Conservation (phyloP, 2,329 filamentous ascomycete species). For the Stenocarpella maydis region DNA sequence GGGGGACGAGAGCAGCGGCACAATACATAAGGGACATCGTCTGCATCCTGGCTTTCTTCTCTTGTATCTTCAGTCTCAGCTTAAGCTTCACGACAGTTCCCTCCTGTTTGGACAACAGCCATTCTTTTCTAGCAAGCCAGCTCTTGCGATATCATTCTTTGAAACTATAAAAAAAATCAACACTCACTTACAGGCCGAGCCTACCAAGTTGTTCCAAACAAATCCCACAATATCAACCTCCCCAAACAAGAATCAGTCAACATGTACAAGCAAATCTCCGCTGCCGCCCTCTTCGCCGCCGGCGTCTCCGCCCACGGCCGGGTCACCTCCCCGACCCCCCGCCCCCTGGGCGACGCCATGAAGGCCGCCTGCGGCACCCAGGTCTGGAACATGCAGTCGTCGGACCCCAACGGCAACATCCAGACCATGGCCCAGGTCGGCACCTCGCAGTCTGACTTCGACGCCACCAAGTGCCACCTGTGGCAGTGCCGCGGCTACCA, state of each 20-base stretch:
- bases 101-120: slow-evolving; percentile 32
- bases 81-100: slow-evolving; percentile 32
- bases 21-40: slow-evolving; percentile 27
- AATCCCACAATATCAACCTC: not conserved
- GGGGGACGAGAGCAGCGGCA: not conserved
- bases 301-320: slow-evolving; percentile 62
- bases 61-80: slow-evolving; percentile 31
- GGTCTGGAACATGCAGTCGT: slow-evolving; percentile 59
- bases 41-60: not conserved
- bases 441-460: slow-evolving; percentile 55
- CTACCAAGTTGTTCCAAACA: slow-evolving; percentile 28
- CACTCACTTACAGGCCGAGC: slow-evolving; percentile 34
- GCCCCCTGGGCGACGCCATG: slow-evolving; percentile 61
- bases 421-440: slow-evolving; percentile 62
- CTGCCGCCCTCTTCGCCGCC: slow-evolving; percentile 47
- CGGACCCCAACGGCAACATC: slow-evolving; percentile 65
- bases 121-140: slow-evolving; percentile 37
- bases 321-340: slow-evolving; percentile 55
- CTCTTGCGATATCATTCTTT: slow-evolving; percentile 33
- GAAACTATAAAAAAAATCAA: slow-evolving; percentile 13
- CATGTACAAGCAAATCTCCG: slow-evolving; percentile 37
- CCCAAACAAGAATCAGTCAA: slow-evolving; percentile 22
- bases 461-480: slow-evolving; percentile 56
- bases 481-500: slow-evolving; percentile 68
- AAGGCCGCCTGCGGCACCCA: slow-evolving; percentile 61